Percentiles rank a stretch among this genome's conserved stretches.
These are phyloP conservation scores for Geotrichum fermentans DNA, from an alignment of 1,139 yeast genomes.

Conservation along the genomic window DNA sequence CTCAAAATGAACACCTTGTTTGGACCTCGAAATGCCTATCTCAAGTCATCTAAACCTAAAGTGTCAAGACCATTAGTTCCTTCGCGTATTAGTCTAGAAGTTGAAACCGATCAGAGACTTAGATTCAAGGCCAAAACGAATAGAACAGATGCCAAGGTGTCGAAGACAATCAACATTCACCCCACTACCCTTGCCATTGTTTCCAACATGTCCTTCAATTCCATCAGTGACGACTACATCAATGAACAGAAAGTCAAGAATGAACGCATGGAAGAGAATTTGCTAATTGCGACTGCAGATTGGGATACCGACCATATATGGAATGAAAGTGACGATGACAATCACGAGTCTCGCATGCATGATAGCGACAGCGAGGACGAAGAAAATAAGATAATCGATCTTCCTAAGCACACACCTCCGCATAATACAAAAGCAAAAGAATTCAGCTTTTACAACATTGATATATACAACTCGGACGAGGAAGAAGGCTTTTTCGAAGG, in stretches of 20 bases:
- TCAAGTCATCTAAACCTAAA: conserved; percentile 48
- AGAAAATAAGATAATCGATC: not conserved
- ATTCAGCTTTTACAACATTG: conserved; percentile 31
- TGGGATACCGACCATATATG: conserved; percentile 74
- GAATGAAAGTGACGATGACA: conserved; percentile 34
- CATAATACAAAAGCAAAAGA: conserved; percentile 26
- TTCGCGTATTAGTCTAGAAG: conserved; percentile 40
- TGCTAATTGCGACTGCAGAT: conserved; percentile 69
- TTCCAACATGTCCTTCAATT: not conserved
- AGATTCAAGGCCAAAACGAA: conserved; percentile 20
- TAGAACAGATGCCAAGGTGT: not conserved
- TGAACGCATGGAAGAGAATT: conserved; percentile 44
- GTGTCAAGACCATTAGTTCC: conserved; percentile 57
- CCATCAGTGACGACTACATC: not conserved
- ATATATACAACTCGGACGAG: conserved; percentile 46
- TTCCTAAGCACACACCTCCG: conserved; percentile 13
- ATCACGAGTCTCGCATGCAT: conserved; percentile 6
- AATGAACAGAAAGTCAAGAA: conserved; percentile 19
- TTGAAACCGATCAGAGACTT: conserved; percentile 41
- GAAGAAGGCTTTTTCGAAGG: conserved; percentile 84
- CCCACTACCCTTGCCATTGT: not conserved
- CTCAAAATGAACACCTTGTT: conserved; percentile 64
- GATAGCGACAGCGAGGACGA: conserved; percentile 22
- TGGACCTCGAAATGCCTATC: conserved; percentile 53
- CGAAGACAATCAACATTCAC: not conserved